A percentile compares a stretch with the other conserved stretches of the same genome.
Evolutionary conservation across 441 rosid genomes (phyloP).

Genomic region (Corymbia calophylla): DNA sequence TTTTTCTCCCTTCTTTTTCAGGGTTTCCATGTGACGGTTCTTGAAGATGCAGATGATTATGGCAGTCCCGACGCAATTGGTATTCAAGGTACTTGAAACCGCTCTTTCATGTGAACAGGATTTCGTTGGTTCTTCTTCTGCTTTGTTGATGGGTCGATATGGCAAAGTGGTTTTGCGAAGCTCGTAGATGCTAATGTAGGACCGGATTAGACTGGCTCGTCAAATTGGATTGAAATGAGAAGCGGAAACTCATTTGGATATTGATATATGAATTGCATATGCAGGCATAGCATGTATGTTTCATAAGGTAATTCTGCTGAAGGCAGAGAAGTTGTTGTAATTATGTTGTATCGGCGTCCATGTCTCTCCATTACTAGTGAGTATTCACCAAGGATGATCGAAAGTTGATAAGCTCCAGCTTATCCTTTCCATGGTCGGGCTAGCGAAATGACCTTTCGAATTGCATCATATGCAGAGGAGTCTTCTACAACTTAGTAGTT

Average conservation of each 20-base stretch:
- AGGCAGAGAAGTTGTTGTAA: not conserved
- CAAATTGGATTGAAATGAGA: not conserved
- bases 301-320: not conserved
- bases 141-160: not conserved
- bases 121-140: not conserved
- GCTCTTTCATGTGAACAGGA: not conserved
- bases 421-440: not conserved
- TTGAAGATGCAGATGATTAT: constrained; percentile 40
- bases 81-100: constrained; percentile 33
- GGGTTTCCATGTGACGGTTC: constrained; percentile 58
- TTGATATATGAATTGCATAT: not conserved
- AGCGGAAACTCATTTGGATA: not conserved
- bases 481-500: not conserved
- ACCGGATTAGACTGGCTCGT: not conserved
- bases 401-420: not conserved
- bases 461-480: not conserved
- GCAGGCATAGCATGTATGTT: not conserved
- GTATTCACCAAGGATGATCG: not conserved
- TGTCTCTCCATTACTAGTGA: not conserved
- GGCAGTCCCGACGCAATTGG: constrained; percentile 42
- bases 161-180: not conserved
- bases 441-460: not conserved
- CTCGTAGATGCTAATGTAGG: not conserved
- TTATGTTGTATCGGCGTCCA: not conserved
- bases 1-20: constrained; percentile 4